A percentile compares a stretch with the other conserved stretches of the same genome.
Evolutionary conservation across 306 rosid species (phyloP).

Genomic region (Albizia julibrissin): DNA sequence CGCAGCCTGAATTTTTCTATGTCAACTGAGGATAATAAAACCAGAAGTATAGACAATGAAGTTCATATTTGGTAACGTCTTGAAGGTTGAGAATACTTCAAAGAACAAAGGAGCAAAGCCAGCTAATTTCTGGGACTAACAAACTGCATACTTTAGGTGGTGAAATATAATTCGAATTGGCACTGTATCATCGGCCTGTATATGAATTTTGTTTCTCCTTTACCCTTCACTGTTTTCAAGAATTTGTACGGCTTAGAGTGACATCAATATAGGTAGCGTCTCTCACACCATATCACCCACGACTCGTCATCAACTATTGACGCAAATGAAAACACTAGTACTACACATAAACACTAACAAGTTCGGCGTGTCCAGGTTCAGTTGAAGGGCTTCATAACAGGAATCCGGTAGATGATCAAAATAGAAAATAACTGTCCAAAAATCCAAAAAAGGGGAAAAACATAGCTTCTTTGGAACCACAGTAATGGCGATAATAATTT

Average conservation of each 20-base stretch:
- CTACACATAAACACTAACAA: neutral
- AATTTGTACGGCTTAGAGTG: constrained; percentile 9
- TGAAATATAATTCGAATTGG: neutral
- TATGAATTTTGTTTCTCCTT: neutral
- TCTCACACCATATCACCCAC: neutral
- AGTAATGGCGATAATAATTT: constrained; percentile 1
- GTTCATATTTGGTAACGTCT: neutral
- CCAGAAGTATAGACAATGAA: neutral
- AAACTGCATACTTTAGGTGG: neutral
- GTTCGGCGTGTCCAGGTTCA: constrained; percentile 6
- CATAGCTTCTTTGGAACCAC: neutral
- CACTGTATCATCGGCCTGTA: neutral
- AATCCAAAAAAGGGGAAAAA: neutral
- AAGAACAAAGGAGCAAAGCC: neutral
- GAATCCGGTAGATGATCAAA: constrained; percentile 17
- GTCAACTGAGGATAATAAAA: constrained; percentile 1
- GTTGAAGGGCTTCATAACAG: neutral
- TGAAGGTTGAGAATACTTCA: constrained; percentile 3
- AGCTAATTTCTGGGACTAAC: neutral
- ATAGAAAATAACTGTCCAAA: constrained; percentile 1
- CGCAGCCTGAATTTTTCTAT: neutral
- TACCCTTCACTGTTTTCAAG: neutral
- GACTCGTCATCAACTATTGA: neutral
- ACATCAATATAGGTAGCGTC: constrained; percentile 8
- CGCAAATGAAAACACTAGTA: constrained; percentile 18